A percentile compares a stretch with the other conserved stretches of the same genome.
These are phyloP conservation scores for Roridomyces roridus DNA, from an alignment of 768 basidiomycete species.

Conservation along the genomic window DNA sequence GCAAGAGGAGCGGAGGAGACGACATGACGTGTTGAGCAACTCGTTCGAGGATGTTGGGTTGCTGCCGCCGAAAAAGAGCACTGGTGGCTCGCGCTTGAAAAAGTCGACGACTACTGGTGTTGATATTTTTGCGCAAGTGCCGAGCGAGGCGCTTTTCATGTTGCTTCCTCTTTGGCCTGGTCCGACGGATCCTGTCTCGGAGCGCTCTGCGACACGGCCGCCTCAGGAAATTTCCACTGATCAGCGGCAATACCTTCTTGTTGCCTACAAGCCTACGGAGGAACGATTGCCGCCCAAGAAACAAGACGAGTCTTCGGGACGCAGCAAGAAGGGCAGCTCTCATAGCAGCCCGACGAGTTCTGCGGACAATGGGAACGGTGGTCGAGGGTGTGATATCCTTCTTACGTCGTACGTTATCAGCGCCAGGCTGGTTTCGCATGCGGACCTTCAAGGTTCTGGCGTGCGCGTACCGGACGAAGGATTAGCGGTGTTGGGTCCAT, in stretches of 20 bases:
- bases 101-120: constrained; percentile 24
- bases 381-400: constrained; percentile 54
- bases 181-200: constrained; percentile 61
- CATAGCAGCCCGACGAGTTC: constrained; percentile 42
- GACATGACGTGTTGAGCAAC: constrained; percentile 71
- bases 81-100: constrained; percentile 26
- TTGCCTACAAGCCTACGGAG: constrained; percentile 76
- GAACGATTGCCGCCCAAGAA: constrained; percentile 31
- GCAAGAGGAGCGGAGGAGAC: constrained; percentile 71
- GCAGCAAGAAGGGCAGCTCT: constrained; percentile 51
- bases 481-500: constrained; percentile 66
- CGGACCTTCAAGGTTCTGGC: constrained; percentile 75
- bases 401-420: constrained; percentile 74
- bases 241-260: constrained; percentile 73
- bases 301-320: constrained; percentile 33
- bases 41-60: constrained; percentile 85
- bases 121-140: constrained; percentile 66
- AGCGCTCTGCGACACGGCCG: constrained; percentile 27
- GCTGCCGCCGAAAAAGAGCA: constrained; percentile 57
- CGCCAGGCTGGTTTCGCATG: constrained; percentile 74
- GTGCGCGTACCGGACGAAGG: constrained; percentile 78
- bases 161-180: constrained; percentile 85
- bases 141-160: constrained; percentile 79
- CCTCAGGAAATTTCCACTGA: constrained; percentile 49
- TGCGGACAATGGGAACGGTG: constrained; percentile 37